A percentile compares a stretch with the other conserved stretches of the same genome.
Conservation (phyloP, 805 yeast genomes). For the Starmerella ratchasimensis region DNA sequence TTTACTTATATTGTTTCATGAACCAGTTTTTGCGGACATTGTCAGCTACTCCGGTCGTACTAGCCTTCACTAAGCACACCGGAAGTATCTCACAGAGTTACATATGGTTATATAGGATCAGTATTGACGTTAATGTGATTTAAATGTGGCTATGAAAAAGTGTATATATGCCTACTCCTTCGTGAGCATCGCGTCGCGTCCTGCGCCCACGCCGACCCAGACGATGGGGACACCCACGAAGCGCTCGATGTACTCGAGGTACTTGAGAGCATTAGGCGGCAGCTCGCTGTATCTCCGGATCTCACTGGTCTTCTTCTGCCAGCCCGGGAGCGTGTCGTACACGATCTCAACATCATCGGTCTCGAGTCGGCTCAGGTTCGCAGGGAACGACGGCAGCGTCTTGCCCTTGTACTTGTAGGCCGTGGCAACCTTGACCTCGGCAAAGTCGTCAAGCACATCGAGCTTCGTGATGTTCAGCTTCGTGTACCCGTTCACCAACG, state of each 20-base stretch:
- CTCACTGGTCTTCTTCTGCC: constrained; percentile 73
- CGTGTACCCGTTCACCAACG: constrained; percentile 89
- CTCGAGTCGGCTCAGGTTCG: constrained; percentile 67
- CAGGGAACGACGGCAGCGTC: constrained; percentile 72
- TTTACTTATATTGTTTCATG: too few species aligned
- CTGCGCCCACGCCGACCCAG: constrained; percentile 99
- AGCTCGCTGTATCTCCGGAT: constrained; percentile 58
- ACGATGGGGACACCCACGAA: constrained; percentile 70
- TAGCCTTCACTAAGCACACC: too few species aligned
- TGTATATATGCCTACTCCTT: constrained; percentile 2
- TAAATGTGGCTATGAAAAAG: too few species aligned
- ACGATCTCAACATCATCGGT: constrained; percentile 67
- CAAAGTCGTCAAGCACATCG: constrained; percentile 83
- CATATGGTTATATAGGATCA: too few species aligned
- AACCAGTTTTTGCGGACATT: too few species aligned
- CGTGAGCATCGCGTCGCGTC: constrained; percentile 80
- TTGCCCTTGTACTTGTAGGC: constrained; percentile 71
- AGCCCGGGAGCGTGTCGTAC: constrained; percentile 85
- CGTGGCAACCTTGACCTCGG: constrained; percentile 78
- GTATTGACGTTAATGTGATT: too few species aligned
- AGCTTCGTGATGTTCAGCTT: constrained; percentile 84
- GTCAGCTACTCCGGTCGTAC: too few species aligned
- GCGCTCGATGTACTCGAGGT: constrained; percentile 75
- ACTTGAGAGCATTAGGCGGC: constrained; percentile 77
- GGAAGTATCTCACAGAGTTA: too few species aligned